phyloP scores from a whole-genome alignment of 257 asterid species.

The Osmanthus fragrans region DNA sequence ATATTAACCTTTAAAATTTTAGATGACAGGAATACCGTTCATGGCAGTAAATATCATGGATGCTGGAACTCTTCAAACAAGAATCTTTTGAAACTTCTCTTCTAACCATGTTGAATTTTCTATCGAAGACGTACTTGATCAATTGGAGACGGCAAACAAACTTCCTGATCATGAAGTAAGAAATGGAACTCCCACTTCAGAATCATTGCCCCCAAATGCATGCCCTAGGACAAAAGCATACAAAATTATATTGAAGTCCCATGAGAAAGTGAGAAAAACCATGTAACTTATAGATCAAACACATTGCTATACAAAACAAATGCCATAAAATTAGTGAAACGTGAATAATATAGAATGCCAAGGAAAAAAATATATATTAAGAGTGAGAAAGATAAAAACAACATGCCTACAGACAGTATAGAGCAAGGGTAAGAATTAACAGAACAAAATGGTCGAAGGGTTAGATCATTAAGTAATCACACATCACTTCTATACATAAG shows the following conservation, averaged over 20 bases:
- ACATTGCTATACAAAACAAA: background rate
- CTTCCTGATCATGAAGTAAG: constrained; percentile 32
- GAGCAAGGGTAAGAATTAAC: background rate
- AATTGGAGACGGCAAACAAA: constrained; percentile 24
- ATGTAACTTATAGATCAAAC: background rate
- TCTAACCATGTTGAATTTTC: background rate
- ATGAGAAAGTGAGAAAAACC: background rate
- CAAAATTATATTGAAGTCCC: background rate
- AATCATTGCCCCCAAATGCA: constrained; percentile 76
- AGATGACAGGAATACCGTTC: background rate
- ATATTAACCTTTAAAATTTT: background rate
- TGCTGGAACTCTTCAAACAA: background rate
- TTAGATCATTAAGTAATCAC: background rate
- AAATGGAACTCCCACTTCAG: constrained; percentile 23
- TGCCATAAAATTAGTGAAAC: background rate
- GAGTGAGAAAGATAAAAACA: background rate
- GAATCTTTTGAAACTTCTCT: background rate
- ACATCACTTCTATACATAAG: background rate
- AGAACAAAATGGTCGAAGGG: background rate
- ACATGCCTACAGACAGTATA: background rate
- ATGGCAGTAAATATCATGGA: background rate
- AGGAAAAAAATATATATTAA: too few species aligned
- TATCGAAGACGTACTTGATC: background rate
- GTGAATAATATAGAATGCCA: background rate
- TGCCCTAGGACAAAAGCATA: constrained; percentile 45